Conservation (phyloP, 1,284 basidiomycete species). For the Termitomyces sp. region DNA sequence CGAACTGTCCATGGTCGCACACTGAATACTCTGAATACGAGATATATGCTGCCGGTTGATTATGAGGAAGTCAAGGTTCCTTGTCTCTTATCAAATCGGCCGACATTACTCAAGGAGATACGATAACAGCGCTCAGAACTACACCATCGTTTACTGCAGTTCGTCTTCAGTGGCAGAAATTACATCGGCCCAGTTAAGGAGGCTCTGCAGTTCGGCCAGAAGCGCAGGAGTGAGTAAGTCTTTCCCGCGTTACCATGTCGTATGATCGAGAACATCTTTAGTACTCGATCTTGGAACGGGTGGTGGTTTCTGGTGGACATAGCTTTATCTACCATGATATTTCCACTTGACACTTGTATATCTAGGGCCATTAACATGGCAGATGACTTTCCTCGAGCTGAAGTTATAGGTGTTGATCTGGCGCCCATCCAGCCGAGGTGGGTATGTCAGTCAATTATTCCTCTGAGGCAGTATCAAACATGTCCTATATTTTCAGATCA, state of each 20-base stretch:
- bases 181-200: constrained; percentile 59
- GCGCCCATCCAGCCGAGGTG: constrained; percentile 67
- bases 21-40: constrained; percentile 45
- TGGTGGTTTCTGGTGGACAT: background rate
- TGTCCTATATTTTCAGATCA: background rate
- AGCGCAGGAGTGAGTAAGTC: background rate
- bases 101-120: background rate
- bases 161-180: constrained; percentile 56
- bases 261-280: background rate
- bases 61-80: constrained; percentile 54
- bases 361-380: constrained; percentile 62
- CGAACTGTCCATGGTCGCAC: constrained; percentile 41
- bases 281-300: constrained; percentile 1
- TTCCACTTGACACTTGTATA: constrained; percentile 1
- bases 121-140: constrained; percentile 51
- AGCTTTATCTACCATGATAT: background rate
- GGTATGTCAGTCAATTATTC: constrained; percentile 14
- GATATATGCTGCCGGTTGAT: constrained; percentile 59
- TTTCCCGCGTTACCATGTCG: background rate
- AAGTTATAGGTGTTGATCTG: constrained; percentile 64
- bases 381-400: constrained; percentile 60
- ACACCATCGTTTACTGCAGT: constrained; percentile 58
- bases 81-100: background rate
- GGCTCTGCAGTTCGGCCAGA: constrained; percentile 22
- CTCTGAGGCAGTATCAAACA: background rate